Conservation (phyloP, 1,284 basidiomycete species). For the Ganoderma boninense region DNA sequence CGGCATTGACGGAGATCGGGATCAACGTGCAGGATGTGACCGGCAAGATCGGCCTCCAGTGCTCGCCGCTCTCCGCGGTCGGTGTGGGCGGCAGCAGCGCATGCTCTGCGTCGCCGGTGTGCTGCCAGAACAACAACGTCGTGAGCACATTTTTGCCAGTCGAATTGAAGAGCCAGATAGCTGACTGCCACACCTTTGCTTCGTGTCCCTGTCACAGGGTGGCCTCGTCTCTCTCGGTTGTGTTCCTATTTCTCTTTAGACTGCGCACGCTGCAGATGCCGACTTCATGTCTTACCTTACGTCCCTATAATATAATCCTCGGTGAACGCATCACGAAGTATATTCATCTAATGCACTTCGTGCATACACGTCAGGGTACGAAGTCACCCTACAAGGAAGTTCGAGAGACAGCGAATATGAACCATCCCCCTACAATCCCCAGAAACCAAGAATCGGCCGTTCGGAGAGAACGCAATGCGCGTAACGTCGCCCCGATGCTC, state of each 20-base stretch:
- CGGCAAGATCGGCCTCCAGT: slow-evolving; percentile 22
- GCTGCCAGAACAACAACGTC: slow-evolving; percentile 32
- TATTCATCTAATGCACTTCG: too few relatives aligned
- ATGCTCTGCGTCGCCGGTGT: slow-evolving; percentile 25
- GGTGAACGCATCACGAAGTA: too few relatives aligned
- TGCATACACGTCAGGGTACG: too few relatives aligned
- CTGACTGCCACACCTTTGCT: background rate
- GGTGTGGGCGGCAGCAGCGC: slow-evolving; percentile 20
- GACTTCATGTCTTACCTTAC: background rate
- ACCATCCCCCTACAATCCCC: too few relatives aligned
- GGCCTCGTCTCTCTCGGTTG: background rate
- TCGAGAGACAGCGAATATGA: too few relatives aligned
- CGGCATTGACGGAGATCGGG: slow-evolving; percentile 15
- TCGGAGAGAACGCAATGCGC: too few relatives aligned
- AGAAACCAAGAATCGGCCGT: too few relatives aligned
- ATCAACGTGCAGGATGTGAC: slow-evolving; percentile 21
- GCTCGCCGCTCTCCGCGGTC: slow-evolving; percentile 29
- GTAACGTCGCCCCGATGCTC: too few relatives aligned
- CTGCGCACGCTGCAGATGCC: background rate
- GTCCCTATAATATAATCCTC: background rate
- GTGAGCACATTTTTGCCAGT: too few relatives aligned
- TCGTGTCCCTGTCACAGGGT: background rate
- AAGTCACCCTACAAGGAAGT: too few relatives aligned
- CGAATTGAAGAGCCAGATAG: too few relatives aligned
- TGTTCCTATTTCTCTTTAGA: background rate